Percentiles rank a stretch among this genome's conserved stretches.
Conservation (phyloP, 2,329 filamentous ascomycete genomes). For the Diaporthe eres region DNA sequence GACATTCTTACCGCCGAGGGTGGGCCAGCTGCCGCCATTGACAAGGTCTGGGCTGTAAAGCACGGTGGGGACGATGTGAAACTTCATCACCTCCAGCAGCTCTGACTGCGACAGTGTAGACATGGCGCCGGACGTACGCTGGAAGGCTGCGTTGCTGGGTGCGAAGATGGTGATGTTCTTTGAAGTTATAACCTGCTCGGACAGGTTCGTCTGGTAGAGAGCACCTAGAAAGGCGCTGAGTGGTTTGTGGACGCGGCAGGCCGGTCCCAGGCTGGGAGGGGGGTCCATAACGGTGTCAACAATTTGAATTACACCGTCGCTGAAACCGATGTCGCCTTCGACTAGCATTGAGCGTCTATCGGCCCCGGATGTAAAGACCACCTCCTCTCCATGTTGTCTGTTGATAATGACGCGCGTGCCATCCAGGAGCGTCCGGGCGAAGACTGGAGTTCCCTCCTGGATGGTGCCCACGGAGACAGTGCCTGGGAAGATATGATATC, state of each 20-base stretch:
- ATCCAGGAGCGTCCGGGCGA: conserved; percentile 60
- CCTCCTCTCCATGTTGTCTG: conserved; percentile 57
- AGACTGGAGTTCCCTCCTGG: conserved; percentile 53
- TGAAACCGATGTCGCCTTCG: conserved; percentile 61
- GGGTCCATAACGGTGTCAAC: conserved; percentile 67
- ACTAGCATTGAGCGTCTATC: conserved; percentile 59
- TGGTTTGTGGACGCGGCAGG: conserved; percentile 51
- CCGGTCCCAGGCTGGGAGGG: conserved; percentile 56
- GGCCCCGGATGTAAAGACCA: conserved; percentile 56
- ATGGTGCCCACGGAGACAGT: conserved; percentile 56
- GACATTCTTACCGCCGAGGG: conserved; percentile 55
- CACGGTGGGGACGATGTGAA: conserved; percentile 71
- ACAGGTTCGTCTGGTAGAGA: conserved; percentile 54
- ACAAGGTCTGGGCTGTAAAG: conserved; percentile 62
- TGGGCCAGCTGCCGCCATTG: conserved; percentile 60
- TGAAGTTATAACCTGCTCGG: conserved; percentile 57
- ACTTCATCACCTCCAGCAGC: conserved; percentile 63
- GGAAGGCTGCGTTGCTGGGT: conserved; percentile 66
- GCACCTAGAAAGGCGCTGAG: conserved; percentile 59
- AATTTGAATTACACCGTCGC: conserved; percentile 65
- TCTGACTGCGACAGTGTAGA: conserved; percentile 55
- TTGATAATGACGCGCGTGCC: conserved; percentile 61
- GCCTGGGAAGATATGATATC: conserved; percentile 74
- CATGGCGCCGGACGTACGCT: conserved; percentile 60
- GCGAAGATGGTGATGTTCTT: conserved; percentile 69